Base-by-base conservation (phyloP, 2,329 filamentous ascomycete species). In the Exophiala xenobiotica region DNA sequence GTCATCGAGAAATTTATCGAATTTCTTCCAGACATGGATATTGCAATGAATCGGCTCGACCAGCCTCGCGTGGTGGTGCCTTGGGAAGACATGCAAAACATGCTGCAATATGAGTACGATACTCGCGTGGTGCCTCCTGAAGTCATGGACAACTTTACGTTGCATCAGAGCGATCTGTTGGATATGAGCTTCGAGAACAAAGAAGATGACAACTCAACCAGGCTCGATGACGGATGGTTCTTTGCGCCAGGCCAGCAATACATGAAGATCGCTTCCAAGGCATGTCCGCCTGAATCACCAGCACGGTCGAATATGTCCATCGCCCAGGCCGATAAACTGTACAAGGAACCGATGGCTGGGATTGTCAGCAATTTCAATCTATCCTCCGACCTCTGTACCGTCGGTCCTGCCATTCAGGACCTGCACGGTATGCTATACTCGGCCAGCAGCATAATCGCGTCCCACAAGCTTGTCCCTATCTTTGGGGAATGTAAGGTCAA, bases 401-500 rank as follows among this genome's bases (percentile, higher is more conserved):
- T 87, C 46, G 81, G 82, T 31, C 81, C 83, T 0, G 79, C 83
- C 55, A 70, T 87, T 2, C 76, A 83, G 51, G 76, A 78, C 35
- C 74, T 85, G 2, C 80, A 86, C 57, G 83, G 85, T 35, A 79
- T 86, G 59, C 76, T 87, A 39, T 83, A 85, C 61, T 74, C 79
- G 41, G 80, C 82, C 0, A 71, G 83, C 18, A 78, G 77, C 8
- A 77, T 79, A 0, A 73, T 76, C 1, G 73, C 80, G 1, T 83
- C 80, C 31, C 77, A 77, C 54, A 72, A 77, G 4, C 68, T 87
- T 14, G 77, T 85, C 38, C 84, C 84, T 16, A 74, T 88, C 63
- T 87, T 88, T 57, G 80, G 83, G 37, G 84, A 84, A 53, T 86
- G 82, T 68, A 87, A 87, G 63, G 72, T 86, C 29, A 77, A 78